These are phyloP conservation scores for Linnemannia hyalina DNA, from an alignment of 192 early-diverging fungal species.

Conservation along the genomic window DNA sequence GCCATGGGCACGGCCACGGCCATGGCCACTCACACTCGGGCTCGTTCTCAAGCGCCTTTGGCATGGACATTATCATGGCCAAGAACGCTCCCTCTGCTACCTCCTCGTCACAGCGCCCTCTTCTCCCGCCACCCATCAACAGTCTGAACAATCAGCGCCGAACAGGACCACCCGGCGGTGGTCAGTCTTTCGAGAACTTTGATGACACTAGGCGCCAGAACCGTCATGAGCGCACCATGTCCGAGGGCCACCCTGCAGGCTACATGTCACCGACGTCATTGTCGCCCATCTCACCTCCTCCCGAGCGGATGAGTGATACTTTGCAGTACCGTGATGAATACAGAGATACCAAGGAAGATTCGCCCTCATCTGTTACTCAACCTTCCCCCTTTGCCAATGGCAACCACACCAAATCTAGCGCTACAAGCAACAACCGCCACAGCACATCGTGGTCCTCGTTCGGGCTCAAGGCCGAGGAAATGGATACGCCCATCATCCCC, in stretches of 20 bases:
- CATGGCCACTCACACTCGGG: background rate
- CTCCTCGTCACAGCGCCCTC: slow-evolving; percentile 20
- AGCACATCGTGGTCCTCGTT: slow-evolving; percentile 40
- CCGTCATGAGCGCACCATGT: slow-evolving; percentile 50
- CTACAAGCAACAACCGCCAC: slow-evolving; percentile 29
- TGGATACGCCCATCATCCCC: slow-evolving; percentile 1
- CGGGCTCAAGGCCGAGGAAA: slow-evolving; percentile 26
- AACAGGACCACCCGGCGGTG: background rate
- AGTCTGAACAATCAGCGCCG: slow-evolving; percentile 13
- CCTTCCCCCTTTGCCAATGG: slow-evolving; percentile 24
- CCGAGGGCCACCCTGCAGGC: slow-evolving; percentile 40
- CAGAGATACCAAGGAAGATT: slow-evolving; percentile 29
- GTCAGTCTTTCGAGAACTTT: slow-evolving; percentile 27
- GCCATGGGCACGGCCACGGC: slow-evolving; percentile 1
- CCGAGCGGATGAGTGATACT: slow-evolving; percentile 32
- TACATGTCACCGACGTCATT: slow-evolving; percentile 45
- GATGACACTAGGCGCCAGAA: slow-evolving; percentile 26
- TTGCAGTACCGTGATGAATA: slow-evolving; percentile 43
- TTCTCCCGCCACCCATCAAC: slow-evolving; percentile 44
- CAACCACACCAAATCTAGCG: background rate
- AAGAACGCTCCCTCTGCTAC: slow-evolving; percentile 2
- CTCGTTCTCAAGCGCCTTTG: slow-evolving; percentile 23
- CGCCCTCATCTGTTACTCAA: slow-evolving; percentile 25
- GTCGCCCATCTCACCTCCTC: slow-evolving; percentile 40
- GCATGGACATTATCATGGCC: slow-evolving; percentile 44